Conservation (phyloP, 306 rosid genomes). For the Sphenostylis stenocarpa region DNA sequence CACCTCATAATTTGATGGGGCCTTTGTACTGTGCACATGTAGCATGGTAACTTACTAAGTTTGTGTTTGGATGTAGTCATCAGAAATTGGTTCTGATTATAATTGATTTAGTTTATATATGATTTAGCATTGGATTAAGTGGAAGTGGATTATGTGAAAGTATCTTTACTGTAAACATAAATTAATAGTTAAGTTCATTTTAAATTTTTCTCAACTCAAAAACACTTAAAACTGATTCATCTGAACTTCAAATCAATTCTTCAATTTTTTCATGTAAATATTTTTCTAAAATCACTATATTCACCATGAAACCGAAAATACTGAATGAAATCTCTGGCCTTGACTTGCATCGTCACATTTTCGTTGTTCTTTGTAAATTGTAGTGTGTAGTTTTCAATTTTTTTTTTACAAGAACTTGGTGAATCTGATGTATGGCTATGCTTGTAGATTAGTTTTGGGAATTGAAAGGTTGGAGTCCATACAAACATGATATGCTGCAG, state of each 20-base stretch:
- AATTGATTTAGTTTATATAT: background rate
- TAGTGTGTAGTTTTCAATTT: background rate
- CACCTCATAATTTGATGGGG: slow-evolving; percentile 30
- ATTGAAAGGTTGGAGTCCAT: slow-evolving; percentile 28
- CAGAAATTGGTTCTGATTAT: background rate
- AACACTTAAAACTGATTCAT: background rate
- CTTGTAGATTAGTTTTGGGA: slow-evolving; percentile 31
- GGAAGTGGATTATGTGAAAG: background rate
- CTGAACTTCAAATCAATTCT: background rate
- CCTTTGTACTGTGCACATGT: background rate
- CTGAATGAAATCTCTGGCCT: background rate
- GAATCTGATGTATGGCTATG: slow-evolving; percentile 33
- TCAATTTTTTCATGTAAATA: background rate
- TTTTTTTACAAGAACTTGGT: background rate
- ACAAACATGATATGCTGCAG: slow-evolving; percentile 36
- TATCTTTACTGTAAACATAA: background rate
- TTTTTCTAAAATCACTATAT: background rate
- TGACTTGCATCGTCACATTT: background rate
- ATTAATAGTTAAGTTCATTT: background rate
- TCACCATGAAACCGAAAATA: background rate
- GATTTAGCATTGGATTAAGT: no score
- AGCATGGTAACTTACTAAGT: background rate
- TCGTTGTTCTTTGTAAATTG: background rate
- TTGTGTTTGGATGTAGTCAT: background rate
- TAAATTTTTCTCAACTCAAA: no score